Percentiles rank a stretch among this genome's conserved stretches.
Conservation (phyloP, 2,329 filamentous ascomycete species). For the Verticillium klebahnii region DNA sequence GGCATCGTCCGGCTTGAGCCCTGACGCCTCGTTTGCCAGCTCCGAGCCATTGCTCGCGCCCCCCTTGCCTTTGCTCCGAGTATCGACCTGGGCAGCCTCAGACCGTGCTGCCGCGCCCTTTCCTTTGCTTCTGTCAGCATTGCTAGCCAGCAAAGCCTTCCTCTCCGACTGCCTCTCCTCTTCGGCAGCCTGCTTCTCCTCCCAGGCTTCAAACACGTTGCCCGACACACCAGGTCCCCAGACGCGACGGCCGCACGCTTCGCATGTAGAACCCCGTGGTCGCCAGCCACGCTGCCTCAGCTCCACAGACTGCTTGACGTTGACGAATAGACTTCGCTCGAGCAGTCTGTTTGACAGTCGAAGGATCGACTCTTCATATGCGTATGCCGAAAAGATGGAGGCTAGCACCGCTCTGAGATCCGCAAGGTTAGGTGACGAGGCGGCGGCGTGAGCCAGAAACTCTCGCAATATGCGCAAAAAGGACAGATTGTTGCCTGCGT, state of each 20-base stretch:
- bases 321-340: slow-evolving; percentile 82
- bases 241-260: slow-evolving; percentile 73
- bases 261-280: slow-evolving; percentile 79
- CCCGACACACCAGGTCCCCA: slow-evolving; percentile 86
- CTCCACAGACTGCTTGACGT: slow-evolving; percentile 69
- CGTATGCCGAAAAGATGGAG: slow-evolving; percentile 92
- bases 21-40: slow-evolving; percentile 33
- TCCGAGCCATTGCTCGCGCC: slow-evolving; percentile 53
- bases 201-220: slow-evolving; percentile 78
- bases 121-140: slow-evolving; percentile 33
- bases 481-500: slow-evolving; percentile 56
- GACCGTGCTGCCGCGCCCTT: slow-evolving; percentile 24
- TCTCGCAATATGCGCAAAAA: slow-evolving; percentile 87
- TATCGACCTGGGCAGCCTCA: slow-evolving; percentile 14
- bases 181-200: slow-evolving; percentile 52
- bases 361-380: slow-evolving; percentile 89
- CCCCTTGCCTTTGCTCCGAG: slow-evolving; percentile 48
- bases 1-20: slow-evolving; percentile 29
- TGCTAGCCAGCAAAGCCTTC: slow-evolving; percentile 29
- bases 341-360: slow-evolving; percentile 80
- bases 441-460: slow-evolving; percentile 79
- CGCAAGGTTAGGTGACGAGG: slow-evolving; percentile 77
- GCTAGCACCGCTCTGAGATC: slow-evolving; percentile 80
- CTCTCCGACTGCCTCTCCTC: slow-evolving; percentile 38
- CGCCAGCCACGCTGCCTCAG: slow-evolving; percentile 85